phyloP scores from a whole-genome alignment of 2,329 filamentous ascomycete genomes.

The Sporothrix variecibatus region DNA sequence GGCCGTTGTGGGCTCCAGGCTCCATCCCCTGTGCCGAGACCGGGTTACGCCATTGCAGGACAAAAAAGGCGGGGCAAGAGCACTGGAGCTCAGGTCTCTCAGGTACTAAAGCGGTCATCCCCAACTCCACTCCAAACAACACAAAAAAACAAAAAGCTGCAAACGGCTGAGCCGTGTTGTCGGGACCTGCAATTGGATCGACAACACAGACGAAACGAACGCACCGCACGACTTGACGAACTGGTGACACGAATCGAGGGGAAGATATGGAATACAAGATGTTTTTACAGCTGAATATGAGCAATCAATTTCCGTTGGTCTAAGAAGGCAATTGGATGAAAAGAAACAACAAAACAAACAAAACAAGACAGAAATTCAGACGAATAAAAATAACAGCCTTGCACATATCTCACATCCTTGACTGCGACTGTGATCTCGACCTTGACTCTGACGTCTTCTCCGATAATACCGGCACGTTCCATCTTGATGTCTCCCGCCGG shows the following conservation, averaged over 20 bases:
- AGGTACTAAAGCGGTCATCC: background rate
- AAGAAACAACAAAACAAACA: background rate
- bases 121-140: background rate
- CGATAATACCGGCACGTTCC: background rate
- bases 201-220: background rate
- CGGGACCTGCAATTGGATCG: background rate
- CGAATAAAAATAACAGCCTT: background rate
- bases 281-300: background rate
- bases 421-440: background rate
- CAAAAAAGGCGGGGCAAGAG: slow-evolving; percentile 7
- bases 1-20: too few relatives aligned
- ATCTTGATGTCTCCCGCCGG: background rate
- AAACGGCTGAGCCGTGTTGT: slow-evolving; percentile 1
- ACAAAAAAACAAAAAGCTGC: background rate
- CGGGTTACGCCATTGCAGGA: slow-evolving; percentile 7
- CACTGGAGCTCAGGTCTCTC: background rate
- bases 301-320: background rate
- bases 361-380: background rate
- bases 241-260: background rate
- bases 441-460: background rate
- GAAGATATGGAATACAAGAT: background rate
- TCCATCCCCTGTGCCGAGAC: background rate
- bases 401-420: background rate
- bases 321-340: background rate
- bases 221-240: background rate